These are phyloP conservation scores for Colletotrichum cereale DNA, from an alignment of 2,329 filamentous ascomycete species.

Conservation along the genomic window DNA sequence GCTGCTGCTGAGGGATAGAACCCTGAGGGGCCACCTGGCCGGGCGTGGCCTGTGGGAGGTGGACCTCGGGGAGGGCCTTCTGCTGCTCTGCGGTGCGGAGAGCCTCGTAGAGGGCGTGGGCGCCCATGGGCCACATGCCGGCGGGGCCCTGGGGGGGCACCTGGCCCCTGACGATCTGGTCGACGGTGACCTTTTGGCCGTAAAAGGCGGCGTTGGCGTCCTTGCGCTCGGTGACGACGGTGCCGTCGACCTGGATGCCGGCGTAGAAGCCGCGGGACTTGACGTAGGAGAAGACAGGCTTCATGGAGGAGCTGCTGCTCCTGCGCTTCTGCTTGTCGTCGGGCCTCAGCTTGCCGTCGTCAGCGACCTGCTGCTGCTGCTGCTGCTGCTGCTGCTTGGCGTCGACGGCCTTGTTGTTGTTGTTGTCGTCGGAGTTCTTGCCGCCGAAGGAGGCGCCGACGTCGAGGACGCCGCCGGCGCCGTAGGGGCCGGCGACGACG, in stretches of 20 bases:
- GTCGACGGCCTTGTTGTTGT: too few species aligned
- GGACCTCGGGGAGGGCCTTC: constrained; percentile 39
- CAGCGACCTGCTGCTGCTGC: constrained; percentile 8
- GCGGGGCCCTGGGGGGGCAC: constrained; percentile 47
- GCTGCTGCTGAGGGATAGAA: constrained; percentile 13
- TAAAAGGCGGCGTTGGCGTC: constrained; percentile 93
- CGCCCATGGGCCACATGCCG: constrained; percentile 51
- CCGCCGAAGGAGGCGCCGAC: constrained; percentile 53
- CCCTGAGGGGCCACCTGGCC: constrained; percentile 27
- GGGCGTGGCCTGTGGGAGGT: constrained; percentile 36
- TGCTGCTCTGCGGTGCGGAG: constrained; percentile 50
- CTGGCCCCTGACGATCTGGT: constrained; percentile 62
- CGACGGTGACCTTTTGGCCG: constrained; percentile 66
- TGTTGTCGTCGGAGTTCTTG: constrained; percentile 40
- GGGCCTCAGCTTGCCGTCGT: constrained; percentile 60
- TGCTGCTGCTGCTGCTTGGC: constrained; percentile 1
- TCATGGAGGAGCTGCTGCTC: constrained; percentile 44
- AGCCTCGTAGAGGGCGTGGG: constrained; percentile 47
- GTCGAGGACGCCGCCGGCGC: constrained; percentile 80
- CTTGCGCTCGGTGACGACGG: constrained; percentile 85
- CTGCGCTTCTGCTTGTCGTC: constrained; percentile 37
- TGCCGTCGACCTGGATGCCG: constrained; percentile 88
- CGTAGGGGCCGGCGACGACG: constrained; percentile 76
- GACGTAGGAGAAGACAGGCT: constrained; percentile 76
- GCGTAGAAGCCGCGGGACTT: constrained; percentile 92